Evolutionary conservation across 352 stramenopile genomes (phyloP), one percentile per base, ranked within the genome.

Genomic region (Phytophthora pistaciae): DNA sequence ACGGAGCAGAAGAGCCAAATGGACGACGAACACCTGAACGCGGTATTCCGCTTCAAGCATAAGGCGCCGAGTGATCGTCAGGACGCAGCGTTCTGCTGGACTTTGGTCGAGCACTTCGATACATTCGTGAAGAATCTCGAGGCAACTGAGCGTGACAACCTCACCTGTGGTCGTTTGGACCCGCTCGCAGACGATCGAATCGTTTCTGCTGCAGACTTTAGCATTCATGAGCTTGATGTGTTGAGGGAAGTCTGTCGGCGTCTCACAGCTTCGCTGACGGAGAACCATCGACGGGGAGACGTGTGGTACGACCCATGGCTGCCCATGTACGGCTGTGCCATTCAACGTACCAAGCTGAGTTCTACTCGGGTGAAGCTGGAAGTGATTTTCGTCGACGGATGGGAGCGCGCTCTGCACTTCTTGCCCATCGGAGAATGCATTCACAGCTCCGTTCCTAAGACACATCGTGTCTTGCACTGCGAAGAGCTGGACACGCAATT

Each of bases 1-100:
- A 10, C 1, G 29, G 29, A 33, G 7, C 8, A 6, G 29, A 33
- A 33, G 29, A 36, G 29, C 29, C 29, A 36, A 36, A 36, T 36
- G 29, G 29, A 11, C 29, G 29, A 21, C 2, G 68, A 75, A n/a
- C 50, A 74, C 6, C 55, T 87, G 13, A 75, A 76, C 25, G 67
- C 70, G 6, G 52, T 87, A 6, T 84, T 89, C 50, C 79, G 78
- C 36, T 88, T 87, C 58, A 78, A 78, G 68, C 60, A 85, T 66
- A 75, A 83, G 49, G 9, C 49, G 0, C 81, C 81, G 5, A 87
- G 70, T 21, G 38, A 63, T 0, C 27, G 46, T 4, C 81, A 88
- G 46, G 62, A 75, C 13, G 70, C 49, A 9, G 11, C 23, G 3
- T 57, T 72, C 5, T 84, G 82, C 55, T 23, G 18, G 2, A 23